Percentiles rank a stretch among this genome's conserved stretches.
Conservation (phyloP, 805 yeast species). For the Isabelozyma rhagii region DNA sequence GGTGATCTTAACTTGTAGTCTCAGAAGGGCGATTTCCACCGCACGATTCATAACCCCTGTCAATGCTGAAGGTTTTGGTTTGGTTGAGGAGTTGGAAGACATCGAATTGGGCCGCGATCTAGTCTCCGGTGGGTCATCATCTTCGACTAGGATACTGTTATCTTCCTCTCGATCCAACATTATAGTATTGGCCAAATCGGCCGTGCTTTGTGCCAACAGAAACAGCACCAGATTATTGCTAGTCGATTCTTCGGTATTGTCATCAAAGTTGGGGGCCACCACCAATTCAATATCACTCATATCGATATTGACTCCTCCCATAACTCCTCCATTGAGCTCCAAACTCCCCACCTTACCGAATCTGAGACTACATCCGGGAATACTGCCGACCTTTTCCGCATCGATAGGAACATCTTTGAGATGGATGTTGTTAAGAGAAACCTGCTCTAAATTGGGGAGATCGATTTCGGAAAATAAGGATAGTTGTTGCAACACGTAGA, state of each 20-base stretch:
- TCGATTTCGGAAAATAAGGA: slow-evolving; percentile 81
- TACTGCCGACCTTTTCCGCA: slow-evolving; percentile 58
- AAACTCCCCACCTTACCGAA: slow-evolving; percentile 58
- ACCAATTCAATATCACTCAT: slow-evolving; percentile 52
- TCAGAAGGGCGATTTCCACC: slow-evolving; percentile 63
- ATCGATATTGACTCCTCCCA: slow-evolving; percentile 66
- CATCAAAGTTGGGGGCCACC: slow-evolving; percentile 32
- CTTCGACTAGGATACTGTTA: slow-evolving; percentile 10
- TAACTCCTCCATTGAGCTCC: slow-evolving; percentile 58
- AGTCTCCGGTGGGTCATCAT: slow-evolving; percentile 7
- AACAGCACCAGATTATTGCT: slow-evolving; percentile 26
- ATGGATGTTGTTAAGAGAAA: slow-evolving; percentile 57
- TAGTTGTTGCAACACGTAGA: slow-evolving; percentile 77
- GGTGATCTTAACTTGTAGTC: slow-evolving; percentile 49
- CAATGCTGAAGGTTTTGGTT: slow-evolving; percentile 34
- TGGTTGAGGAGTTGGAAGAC: slow-evolving; percentile 16
- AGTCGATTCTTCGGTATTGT: slow-evolving; percentile 26
- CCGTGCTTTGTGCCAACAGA: slow-evolving; percentile 68
- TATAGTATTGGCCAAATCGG: slow-evolving; percentile 65
- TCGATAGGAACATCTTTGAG: slow-evolving; percentile 65
- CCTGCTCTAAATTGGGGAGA: slow-evolving; percentile 71
- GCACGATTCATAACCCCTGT: slow-evolving; percentile 61
- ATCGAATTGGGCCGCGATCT: slow-evolving; percentile 3
- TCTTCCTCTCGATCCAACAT: slow-evolving; percentile 30
- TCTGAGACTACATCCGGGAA: slow-evolving; percentile 63